Conservation (phyloP, 1,284 basidiomycete species). For the Microbotryum saponariae region DNA sequence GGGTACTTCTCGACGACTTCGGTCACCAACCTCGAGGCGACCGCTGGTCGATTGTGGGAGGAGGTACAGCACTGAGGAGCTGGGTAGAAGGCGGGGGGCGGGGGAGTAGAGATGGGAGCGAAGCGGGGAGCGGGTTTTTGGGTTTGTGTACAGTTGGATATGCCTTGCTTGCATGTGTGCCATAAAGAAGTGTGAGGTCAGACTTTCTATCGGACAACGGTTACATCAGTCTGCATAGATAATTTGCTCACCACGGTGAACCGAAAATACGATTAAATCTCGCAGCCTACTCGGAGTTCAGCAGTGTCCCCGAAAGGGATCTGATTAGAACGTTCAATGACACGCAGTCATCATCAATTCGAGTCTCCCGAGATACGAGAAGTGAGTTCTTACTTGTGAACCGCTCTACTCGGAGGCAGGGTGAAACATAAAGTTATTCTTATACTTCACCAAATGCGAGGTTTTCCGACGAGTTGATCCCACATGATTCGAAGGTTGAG, state of each 20-base stretch:
- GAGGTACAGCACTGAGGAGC: conserved; percentile 27
- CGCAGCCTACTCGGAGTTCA: too few species aligned
- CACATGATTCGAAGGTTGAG: conserved; percentile 83
- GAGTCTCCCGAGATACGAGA: conserved; percentile 69
- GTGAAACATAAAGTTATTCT: too few species aligned
- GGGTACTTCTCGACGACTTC: conserved; percentile 82
- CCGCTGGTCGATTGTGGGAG: conserved; percentile 77
- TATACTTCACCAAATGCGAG: conserved; percentile 55
- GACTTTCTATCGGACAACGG: too few species aligned
- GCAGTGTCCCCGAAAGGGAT: too few species aligned
- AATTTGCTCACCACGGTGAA: too few species aligned
- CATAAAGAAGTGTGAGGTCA: too few species aligned
- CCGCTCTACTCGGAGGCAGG: too few species aligned
- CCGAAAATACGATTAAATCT: too few species aligned
- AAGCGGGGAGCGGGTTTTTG: not conserved
- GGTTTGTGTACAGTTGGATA: not conserved
- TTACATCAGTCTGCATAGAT: too few species aligned
- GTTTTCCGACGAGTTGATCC: conserved; percentile 68
- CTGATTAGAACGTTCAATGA: too few species aligned
- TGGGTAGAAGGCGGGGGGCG: not conserved
- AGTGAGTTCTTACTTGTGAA: too few species aligned
- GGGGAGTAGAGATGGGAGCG: not conserved
- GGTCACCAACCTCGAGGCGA: conserved; percentile 67
- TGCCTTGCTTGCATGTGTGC: too few species aligned
- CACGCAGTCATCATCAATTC: conserved; percentile 57